Base-by-base conservation (phyloP, 164 flowering plant species). In the Magnolia changhungtana region DNA sequence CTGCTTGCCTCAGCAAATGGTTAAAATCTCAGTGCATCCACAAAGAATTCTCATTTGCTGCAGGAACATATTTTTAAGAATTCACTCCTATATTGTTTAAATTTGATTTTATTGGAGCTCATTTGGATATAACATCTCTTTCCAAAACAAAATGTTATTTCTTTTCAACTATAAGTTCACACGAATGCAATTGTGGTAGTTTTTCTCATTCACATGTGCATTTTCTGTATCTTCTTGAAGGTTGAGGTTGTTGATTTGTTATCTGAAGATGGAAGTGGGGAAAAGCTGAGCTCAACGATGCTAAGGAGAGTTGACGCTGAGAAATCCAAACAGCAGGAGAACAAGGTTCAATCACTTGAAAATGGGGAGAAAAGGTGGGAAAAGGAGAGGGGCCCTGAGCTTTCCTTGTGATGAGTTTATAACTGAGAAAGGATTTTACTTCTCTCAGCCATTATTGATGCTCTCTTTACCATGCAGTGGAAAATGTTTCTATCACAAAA, bases 181-280 rank as follows among this genome's bases (percentile, higher is more conserved):
- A 29, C 11, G 50, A 31, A 16, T 29, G 71, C 45, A 29, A 37
- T 68, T 10, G 69, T 21, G 69, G 27, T 66, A 19, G 45, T 7
- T 66, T 8, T 27, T 64, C 67, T n/a, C 9, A 5, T 59, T 21
- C 67, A 7, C 7, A 19, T 21, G 19, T 5, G 1, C 6, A 64
- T 64, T 5, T 21, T 18, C 61, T 64, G 67, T 19, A 64, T 64
- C 67, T 8, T 6, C 75, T 21, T 45, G 72, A 85, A 94, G 98
- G 81, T 94, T 76, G 98, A 91, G 86, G 98, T 92, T 31, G 93
- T 95, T 24, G 95, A 93, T 82, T 77, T 93, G 69, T 78, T 91
- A 19, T 78, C 92, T 13, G 96, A 84, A 76, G 89, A 78, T 78
- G 79, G 85, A 0, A 77, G 82, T 72, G 94, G 90, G 74, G 86